Conservation (phyloP, 306 rosid genomes). For the Macrotyloma uniflorum region DNA sequence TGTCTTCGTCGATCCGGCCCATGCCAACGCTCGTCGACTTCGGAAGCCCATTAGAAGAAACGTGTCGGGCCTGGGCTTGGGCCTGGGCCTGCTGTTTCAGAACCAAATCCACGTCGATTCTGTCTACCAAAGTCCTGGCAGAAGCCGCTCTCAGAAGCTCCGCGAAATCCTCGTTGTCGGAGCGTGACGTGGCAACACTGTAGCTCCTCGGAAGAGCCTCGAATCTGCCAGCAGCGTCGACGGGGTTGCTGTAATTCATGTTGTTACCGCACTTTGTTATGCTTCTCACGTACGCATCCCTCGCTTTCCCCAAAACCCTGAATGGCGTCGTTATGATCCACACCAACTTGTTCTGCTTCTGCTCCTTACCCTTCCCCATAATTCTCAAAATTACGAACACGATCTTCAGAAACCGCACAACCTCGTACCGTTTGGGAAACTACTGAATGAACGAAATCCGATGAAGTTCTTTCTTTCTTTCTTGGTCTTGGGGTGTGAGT, state of each 20-base stretch:
- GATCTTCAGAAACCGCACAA: background rate
- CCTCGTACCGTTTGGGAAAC: too few relatives aligned
- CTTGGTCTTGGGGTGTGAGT: background rate
- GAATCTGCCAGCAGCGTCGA: slow-evolving; percentile 37
- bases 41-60: slow-evolving; percentile 49
- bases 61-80: background rate
- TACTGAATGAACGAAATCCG: background rate
- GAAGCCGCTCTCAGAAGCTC: slow-evolving; percentile 86
- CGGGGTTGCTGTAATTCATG: slow-evolving; percentile 37
- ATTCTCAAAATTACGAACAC: background rate
- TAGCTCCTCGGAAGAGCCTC: slow-evolving; percentile 57
- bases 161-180: slow-evolving; percentile 52
- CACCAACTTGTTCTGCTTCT: slow-evolving; percentile 51
- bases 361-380: slow-evolving; percentile 40
- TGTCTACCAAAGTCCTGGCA: slow-evolving; percentile 50
- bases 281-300: slow-evolving; percentile 65
- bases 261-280: slow-evolving; percentile 52
- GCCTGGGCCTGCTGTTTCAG: slow-evolving; percentile 44
- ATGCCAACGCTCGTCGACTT: slow-evolving; percentile 73
- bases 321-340: slow-evolving; percentile 63
- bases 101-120: slow-evolving; percentile 61
- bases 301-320: slow-evolving; percentile 59
- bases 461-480: background rate
- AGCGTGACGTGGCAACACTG: slow-evolving; percentile 53
- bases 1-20: slow-evolving; percentile 75